phyloP scores from a whole-genome alignment of 495 filamentous ascomycete genomes.

The Sphaerosporella brunnea region DNA sequence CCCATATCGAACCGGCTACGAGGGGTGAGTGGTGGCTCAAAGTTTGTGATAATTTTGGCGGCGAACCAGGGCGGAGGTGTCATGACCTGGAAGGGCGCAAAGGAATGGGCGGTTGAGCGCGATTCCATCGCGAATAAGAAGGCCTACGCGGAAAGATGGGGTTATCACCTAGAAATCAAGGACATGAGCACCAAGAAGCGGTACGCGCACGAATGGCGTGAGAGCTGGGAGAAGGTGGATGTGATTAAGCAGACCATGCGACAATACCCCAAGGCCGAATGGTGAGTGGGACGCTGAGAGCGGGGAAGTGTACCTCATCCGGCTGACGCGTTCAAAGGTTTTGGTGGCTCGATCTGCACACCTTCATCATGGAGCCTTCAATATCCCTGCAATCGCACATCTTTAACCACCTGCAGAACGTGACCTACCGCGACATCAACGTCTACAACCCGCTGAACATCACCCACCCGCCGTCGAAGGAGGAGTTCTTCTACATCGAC shows the following conservation, averaged over 20 bases:
- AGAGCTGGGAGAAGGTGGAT: slow-evolving; percentile 99
- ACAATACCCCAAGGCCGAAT: slow-evolving; percentile 91
- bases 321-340: slow-evolving; percentile 43
- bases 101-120: slow-evolving; percentile 95
- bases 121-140: slow-evolving; percentile 92
- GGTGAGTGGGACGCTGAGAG: slow-evolving; percentile 41
- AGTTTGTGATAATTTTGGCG: slow-evolving; percentile 82
- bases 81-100: slow-evolving; percentile 95
- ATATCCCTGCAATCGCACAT: slow-evolving; percentile 81
- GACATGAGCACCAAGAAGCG: slow-evolving; percentile 97
- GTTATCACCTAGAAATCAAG: slow-evolving; percentile 87
- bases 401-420: slow-evolving; percentile 56
- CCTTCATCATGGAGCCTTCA: slow-evolving; percentile 91
- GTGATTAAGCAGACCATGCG: slow-evolving; percentile 76
- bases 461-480: slow-evolving; percentile 53
- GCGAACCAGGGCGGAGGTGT: slow-evolving; percentile 93
- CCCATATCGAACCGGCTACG: slow-evolving; percentile 21
- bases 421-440: slow-evolving; percentile 92
- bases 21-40: slow-evolving; percentile 62
- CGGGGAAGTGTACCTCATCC: neutral
- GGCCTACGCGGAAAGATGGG: slow-evolving; percentile 72
- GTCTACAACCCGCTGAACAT: slow-evolving; percentile 91
- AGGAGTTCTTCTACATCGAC: slow-evolving; percentile 46
- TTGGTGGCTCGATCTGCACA: slow-evolving; percentile 98
- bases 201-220: slow-evolving; percentile 97